These are phyloP conservation scores for Ophiobolus disseminans DNA, from an alignment of 2,329 filamentous ascomycete species.

Conservation along the genomic window DNA sequence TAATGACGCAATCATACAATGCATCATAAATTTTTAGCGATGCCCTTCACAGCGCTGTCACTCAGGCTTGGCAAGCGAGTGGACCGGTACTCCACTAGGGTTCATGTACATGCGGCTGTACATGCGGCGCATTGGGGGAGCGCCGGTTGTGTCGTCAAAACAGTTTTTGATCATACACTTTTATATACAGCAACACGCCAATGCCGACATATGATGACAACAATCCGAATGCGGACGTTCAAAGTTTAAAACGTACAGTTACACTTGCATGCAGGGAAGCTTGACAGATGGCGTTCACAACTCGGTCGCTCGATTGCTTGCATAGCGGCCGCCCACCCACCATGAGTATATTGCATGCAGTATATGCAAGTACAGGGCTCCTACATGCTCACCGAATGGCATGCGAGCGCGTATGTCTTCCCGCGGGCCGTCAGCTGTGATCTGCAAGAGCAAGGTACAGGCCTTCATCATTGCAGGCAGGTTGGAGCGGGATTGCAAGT, in stretches of 20 bases:
- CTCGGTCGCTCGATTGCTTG: slow-evolving; percentile 36
- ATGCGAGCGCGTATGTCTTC: slow-evolving; percentile 43
- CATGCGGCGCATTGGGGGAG: no score
- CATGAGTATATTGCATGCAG: slow-evolving; percentile 30
- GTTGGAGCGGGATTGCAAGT: slow-evolving; percentile 39
- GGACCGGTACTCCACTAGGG: no score
- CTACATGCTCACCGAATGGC: slow-evolving; percentile 18
- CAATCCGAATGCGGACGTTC: neutral
- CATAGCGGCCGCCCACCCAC: slow-evolving; percentile 35
- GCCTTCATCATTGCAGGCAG: slow-evolving; percentile 40
- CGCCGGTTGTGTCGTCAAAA: no score
- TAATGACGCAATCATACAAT: slow-evolving; percentile 36
- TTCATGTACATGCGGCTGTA: no score
- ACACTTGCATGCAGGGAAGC: slow-evolving; percentile 30
- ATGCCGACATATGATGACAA: neutral
- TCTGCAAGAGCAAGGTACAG: slow-evolving; percentile 47
- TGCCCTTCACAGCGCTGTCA: slow-evolving; percentile 7
- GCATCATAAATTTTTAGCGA: slow-evolving; percentile 19
- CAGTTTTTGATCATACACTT: neutral
- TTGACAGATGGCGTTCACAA: slow-evolving; percentile 21
- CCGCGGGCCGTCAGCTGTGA: slow-evolving; percentile 45
- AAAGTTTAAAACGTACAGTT: slow-evolving; percentile 1
- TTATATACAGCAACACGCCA: neutral
- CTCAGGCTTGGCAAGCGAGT: no score
- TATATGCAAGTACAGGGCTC: slow-evolving; percentile 38